These are phyloP conservation scores for Annulohypoxylon maeteangense DNA, from an alignment of 495 filamentous ascomycete genomes.

Conservation along the genomic window DNA sequence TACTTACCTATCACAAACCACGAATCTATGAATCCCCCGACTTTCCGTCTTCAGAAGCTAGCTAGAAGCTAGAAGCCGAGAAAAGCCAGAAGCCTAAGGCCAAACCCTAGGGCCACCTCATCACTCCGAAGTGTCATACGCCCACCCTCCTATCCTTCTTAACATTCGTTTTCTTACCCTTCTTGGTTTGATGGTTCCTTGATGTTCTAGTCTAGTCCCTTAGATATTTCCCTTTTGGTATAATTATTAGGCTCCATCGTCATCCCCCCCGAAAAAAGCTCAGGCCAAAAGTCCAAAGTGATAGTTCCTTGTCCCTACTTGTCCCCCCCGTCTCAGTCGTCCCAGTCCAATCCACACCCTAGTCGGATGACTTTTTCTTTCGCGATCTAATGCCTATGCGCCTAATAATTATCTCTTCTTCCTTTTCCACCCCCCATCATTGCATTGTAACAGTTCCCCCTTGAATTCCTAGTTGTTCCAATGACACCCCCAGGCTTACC, in stretches of 20 bases:
- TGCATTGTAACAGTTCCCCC: constrained; percentile 22
- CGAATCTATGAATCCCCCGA: not conserved
- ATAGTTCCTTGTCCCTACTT: constrained; percentile 6
- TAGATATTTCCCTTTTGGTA: constrained; percentile 26
- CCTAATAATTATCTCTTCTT: constrained; percentile 30
- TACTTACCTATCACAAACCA: constrained; percentile 9
- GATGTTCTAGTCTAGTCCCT: constrained; percentile 1
- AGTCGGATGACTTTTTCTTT: constrained; percentile 40
- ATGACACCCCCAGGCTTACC: constrained; percentile 42
- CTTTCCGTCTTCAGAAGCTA: not conserved
- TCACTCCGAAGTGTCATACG: constrained; percentile 35
- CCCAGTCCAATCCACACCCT: constrained; percentile 8
- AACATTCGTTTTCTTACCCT: not conserved
- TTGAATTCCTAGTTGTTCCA: constrained; percentile 44
- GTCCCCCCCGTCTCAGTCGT: not conserved
- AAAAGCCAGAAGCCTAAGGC: constrained; percentile 1
- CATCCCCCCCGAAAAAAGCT: constrained; percentile 30
- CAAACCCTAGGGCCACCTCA: constrained; percentile 29
- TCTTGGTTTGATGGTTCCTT: constrained; percentile 5
- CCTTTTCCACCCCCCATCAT: constrained; percentile 8
- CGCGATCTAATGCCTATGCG: constrained; percentile 45
- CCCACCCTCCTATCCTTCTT: constrained; percentile 25
- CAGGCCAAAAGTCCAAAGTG: constrained; percentile 26
- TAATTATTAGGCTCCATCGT: constrained; percentile 40
- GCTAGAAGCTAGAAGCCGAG: not conserved